A percentile compares a stretch with the other conserved stretches of the same genome.
Evolutionary conservation across 805 yeast genomes (phyloP).

Genomic region (Ogataea zsoltii): DNA sequence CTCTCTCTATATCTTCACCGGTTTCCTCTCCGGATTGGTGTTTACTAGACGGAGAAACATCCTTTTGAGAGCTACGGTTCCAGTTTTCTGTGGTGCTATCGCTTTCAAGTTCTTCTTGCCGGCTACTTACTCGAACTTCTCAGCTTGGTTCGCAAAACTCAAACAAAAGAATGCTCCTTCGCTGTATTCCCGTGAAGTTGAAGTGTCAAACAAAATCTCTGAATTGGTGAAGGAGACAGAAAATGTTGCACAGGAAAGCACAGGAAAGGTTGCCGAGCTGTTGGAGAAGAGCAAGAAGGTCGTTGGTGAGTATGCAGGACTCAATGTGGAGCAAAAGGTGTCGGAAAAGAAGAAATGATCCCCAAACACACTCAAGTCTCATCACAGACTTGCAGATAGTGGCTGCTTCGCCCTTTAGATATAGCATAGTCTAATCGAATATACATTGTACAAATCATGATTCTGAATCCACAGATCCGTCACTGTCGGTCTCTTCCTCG

Average conservation of each 20-base stretch:
- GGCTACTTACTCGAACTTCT: constrained; percentile 63
- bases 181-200: constrained; percentile 62
- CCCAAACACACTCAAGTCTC: too few species aligned
- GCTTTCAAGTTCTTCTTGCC: constrained; percentile 76
- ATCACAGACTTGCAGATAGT: too few species aligned
- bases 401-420: constrained; percentile 3
- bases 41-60: constrained; percentile 67
- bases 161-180: constrained; percentile 64
- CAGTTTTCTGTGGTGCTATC: constrained; percentile 58
- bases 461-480: constrained; percentile 7
- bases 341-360: constrained; percentile 44
- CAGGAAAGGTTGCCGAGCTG: constrained; percentile 35
- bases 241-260: constrained; percentile 40
- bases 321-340: constrained; percentile 64
- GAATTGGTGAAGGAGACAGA: constrained; percentile 46
- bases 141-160: constrained; percentile 54
- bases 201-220: constrained; percentile 46
- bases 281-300: constrained; percentile 39
- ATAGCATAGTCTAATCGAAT: constrained; percentile 3
- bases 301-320: constrained; percentile 62
- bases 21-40: constrained; percentile 71
- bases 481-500: constrained; percentile 14
- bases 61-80: constrained; percentile 53
- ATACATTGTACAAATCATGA: constrained; percentile 2
- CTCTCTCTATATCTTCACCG: constrained; percentile 64